Evolutionary conservation across 192 early-diverging fungal species (phyloP).

Genomic region (Coemansia sp.): DNA sequence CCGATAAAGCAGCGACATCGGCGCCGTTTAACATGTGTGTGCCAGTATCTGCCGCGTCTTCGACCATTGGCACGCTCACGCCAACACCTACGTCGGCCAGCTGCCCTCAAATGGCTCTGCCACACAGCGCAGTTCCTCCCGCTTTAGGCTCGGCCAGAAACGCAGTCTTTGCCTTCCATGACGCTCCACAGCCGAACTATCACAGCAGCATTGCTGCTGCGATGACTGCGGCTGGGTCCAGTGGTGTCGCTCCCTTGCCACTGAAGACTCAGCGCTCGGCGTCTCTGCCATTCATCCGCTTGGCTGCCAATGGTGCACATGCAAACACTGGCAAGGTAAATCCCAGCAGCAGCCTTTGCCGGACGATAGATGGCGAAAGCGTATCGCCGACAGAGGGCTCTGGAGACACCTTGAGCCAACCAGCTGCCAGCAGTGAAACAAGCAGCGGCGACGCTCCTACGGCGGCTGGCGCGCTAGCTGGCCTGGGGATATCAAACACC

Average conservation of each 20-base stretch:
- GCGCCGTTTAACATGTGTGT: constrained; percentile 19
- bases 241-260: constrained; percentile 19
- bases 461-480: constrained; percentile 12
- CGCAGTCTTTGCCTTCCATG: constrained; percentile 38
- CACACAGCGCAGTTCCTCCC: constrained; percentile 14
- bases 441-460: neutral
- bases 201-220: constrained; percentile 30
- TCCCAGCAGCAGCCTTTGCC: constrained; percentile 41
- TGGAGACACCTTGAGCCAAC: neutral
- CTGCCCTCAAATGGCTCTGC: constrained; percentile 11
- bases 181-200: constrained; percentile 13
- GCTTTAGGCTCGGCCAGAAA: constrained; percentile 21
- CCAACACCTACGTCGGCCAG: constrained; percentile 43
- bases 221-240: constrained; percentile 17
- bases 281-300: constrained; percentile 51
- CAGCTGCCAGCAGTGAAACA: neutral
- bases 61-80: constrained; percentile 46
- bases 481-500: constrained; percentile 38
- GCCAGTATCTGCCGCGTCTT: constrained; percentile 40
- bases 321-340: constrained; percentile 17
- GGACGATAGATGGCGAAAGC: constrained; percentile 31
- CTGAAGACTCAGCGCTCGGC: constrained; percentile 56
- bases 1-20: constrained; percentile 1
- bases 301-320: constrained; percentile 8
- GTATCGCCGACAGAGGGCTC: constrained; percentile 8